phyloP scores from a whole-genome alignment of 1,284 basidiomycete species.

The Melanopsichium pennsylvanicum region DNA sequence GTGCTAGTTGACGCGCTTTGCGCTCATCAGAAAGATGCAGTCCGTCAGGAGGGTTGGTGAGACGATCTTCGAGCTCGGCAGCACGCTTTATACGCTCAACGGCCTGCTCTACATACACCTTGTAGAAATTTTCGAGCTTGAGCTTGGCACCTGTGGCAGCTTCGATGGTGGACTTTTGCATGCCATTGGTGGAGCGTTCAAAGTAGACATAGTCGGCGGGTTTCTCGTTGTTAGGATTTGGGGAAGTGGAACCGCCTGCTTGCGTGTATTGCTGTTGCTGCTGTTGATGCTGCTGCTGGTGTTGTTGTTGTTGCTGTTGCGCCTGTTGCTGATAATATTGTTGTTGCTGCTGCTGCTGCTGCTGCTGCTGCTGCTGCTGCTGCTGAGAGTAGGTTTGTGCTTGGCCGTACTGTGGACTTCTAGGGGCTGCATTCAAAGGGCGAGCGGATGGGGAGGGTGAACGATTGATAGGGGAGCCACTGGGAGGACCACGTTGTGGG shows the following conservation, averaged over 20 bases:
- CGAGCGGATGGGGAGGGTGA: constrained; percentile 44
- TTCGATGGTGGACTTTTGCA: constrained; percentile 86
- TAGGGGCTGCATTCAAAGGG: constrained; percentile 23
- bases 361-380: constrained; percentile 19
- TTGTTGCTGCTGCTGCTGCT: constrained; percentile 22
- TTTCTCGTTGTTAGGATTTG: constrained; percentile 63
- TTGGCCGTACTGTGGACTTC: constrained; percentile 38
- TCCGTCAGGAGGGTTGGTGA: constrained; percentile 67
- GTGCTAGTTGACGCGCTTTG: constrained; percentile 87
- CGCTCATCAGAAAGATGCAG: constrained; percentile 73
- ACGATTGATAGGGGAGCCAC: constrained; percentile 25
- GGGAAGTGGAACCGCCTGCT: constrained; percentile 29
- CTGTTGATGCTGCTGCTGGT: constrained; percentile 29
- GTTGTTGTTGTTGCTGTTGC: no score
- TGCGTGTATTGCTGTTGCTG: constrained; percentile 28
- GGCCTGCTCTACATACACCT: constrained; percentile 89
- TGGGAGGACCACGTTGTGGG: constrained; percentile 6
- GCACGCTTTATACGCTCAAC: constrained; percentile 89
- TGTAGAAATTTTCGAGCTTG: constrained; percentile 97
- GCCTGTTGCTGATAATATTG: constrained; percentile 12
- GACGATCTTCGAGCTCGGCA: constrained; percentile 88
- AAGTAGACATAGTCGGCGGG: constrained; percentile 89
- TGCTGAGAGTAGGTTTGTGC: constrained; percentile 38
- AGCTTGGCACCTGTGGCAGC: constrained; percentile 94
- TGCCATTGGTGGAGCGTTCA: constrained; percentile 82